Evolutionary conservation across 805 yeast genomes (phyloP).

Genomic region (Nematodospora valgi): DNA sequence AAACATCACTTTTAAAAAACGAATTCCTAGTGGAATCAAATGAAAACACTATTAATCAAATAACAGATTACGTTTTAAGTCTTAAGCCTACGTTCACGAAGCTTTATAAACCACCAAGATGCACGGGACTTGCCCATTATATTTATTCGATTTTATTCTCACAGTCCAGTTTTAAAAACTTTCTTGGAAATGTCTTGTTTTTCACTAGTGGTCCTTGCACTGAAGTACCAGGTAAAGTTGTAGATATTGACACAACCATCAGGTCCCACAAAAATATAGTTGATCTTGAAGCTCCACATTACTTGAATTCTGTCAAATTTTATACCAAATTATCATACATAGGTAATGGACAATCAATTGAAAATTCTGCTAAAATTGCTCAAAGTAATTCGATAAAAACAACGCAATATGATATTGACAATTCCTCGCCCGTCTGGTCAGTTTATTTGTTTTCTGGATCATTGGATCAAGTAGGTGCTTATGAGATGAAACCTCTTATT

Average conservation of each 20-base stretch:
- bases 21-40: conserved; percentile 11
- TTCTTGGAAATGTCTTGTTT: conserved; percentile 24
- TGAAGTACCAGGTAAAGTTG: conserved; percentile 32
- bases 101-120: conserved; percentile 29
- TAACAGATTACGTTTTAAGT: conserved; percentile 11
- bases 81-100: conserved; percentile 23
- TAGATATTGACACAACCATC: conserved; percentile 16
- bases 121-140: conserved; percentile 33
- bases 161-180: conserved; percentile 15
- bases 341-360: conserved; percentile 25
- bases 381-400: conserved; percentile 18
- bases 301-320: conserved; percentile 23
- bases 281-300: conserved; percentile 25
- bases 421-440: conserved; percentile 22
- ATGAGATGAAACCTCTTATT: conserved; percentile 37
- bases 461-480: conserved; percentile 40
- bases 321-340: conserved; percentile 24
- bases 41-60: conserved; percentile 4
- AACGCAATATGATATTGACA: conserved; percentile 17
- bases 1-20: conserved; percentile 4
- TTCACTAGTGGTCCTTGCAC: conserved; percentile 41
- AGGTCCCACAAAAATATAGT: conserved; percentile 36
- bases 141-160: conserved; percentile 21
- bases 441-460: conserved; percentile 35
- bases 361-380: conserved; percentile 14